Base-by-base conservation (phyloP, 202 grass and related monocot species). In the Zoysia matrella region DNA sequence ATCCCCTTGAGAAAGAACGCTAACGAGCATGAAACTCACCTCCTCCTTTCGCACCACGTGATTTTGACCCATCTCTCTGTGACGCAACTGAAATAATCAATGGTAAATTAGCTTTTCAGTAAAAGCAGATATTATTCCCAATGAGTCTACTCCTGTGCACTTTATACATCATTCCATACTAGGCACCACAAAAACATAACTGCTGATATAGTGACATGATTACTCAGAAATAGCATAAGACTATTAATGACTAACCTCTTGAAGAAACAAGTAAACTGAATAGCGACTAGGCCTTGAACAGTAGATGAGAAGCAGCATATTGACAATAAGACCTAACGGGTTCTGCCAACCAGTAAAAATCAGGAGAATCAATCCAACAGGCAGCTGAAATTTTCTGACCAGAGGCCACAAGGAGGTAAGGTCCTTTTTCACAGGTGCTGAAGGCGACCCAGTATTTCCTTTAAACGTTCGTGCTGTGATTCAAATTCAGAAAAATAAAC, bases 261-360 rank as follows among this genome's bases (percentile, higher is more conserved):
- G 88, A 69, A 95, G 87, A 82, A 93, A 87, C 57, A 95, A 85
- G 77, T 93, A 98, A 64, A 93, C 91, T 47, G 95, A 98, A 52
- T 93, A 91, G 15, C 71, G 87, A 78, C 75, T 89, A 2, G 92
- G 95, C 65, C 88, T 90, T 49, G 92, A 91, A 67, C 86, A 93
- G 69, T 95, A 95, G 76, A 98, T 81, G 80, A 98, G 89, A 82
- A 95, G 87, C 67, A 87, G 64, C 12, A 90, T 66, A 56, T 98
- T 91, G 71, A 95, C 83, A 80, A 47, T 47, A 45, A 94, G 92
- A 52, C 76, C 87, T 39, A 98, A 42, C 0, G 95, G 95, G 80
- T 86, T 90, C 65, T 79, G 86, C 87, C 89, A 95, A 53, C 92
- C 92, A 53, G 88, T 51, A 2, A 86, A 36, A 44, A 95, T 80